These are phyloP conservation scores for Ophiosphaerella narmari DNA, from an alignment of 2,329 filamentous ascomycete genomes.

Conservation along the genomic window DNA sequence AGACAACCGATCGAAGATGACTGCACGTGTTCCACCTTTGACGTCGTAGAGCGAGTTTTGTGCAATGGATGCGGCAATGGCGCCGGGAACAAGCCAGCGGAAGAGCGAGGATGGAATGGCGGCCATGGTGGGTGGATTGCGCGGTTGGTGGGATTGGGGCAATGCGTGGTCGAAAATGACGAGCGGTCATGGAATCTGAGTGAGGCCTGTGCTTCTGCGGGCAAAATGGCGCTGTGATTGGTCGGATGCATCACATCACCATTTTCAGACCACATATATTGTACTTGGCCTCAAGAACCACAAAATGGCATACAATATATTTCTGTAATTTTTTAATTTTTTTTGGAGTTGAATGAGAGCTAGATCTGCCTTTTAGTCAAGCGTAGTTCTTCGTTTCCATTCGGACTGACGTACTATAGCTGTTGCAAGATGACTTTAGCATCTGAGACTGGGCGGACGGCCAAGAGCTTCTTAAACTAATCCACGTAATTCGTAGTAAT, in stretches of 20 bases:
- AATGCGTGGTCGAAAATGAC: slow-evolving; percentile 4
- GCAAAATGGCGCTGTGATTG: slow-evolving; percentile 17
- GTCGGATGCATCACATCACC: slow-evolving; percentile 4
- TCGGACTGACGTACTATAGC: too few relatives aligned
- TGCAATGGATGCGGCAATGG: slow-evolving; percentile 68
- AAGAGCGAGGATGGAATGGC: slow-evolving; percentile 42
- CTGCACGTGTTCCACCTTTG: slow-evolving; percentile 88
- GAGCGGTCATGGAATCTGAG: slow-evolving; percentile 7
- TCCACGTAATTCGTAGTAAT: too few relatives aligned
- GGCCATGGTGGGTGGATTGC: slow-evolving; percentile 33
- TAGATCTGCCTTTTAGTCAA: too few relatives aligned
- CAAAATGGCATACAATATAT: too few relatives aligned
- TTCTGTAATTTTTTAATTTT: too few relatives aligned
- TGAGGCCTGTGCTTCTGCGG: slow-evolving; percentile 19
- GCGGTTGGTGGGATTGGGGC: slow-evolving; percentile 9
- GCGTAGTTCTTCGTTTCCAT: too few relatives aligned
- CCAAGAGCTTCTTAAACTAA: too few relatives aligned
- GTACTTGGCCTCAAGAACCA: not conserved
- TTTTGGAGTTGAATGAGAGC: too few relatives aligned
- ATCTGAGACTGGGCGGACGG: too few relatives aligned
- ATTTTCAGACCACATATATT: not conserved
- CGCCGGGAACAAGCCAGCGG: slow-evolving; percentile 70
- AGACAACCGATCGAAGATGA: slow-evolving; percentile 93
- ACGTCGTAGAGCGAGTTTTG: slow-evolving; percentile 95
- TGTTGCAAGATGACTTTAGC: too few relatives aligned